Percentiles rank a stretch among this genome's conserved stretches.
These are phyloP conservation scores for Aspergillus biplanus DNA, from an alignment of 495 filamentous ascomycete genomes.

Conservation along the genomic window DNA sequence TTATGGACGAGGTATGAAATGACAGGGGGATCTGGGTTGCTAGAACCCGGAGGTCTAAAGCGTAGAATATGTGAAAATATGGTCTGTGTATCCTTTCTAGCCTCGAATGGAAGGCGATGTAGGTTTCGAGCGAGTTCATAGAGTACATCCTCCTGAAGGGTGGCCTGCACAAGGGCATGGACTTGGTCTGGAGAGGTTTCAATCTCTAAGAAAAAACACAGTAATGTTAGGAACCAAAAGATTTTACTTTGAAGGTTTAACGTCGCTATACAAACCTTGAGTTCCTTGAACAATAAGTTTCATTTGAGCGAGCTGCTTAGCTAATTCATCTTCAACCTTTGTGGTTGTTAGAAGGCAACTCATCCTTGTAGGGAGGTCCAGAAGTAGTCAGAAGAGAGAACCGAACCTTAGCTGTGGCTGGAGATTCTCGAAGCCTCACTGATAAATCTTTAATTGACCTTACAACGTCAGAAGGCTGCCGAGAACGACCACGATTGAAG, in stretches of 20 bases:
- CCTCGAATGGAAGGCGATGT: conserved; percentile 87
- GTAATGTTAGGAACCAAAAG: conserved; percentile 5
- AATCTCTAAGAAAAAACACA: conserved; percentile 59
- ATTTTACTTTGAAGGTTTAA: conserved; percentile 4
- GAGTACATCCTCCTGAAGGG: conserved; percentile 87
- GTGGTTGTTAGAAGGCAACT: conserved; percentile 39
- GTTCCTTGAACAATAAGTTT: conserved; percentile 84
- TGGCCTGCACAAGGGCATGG: conserved; percentile 72
- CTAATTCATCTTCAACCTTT: conserved; percentile 73
- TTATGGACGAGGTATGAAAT: conserved; percentile 83
- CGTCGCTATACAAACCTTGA: conserved; percentile 56
- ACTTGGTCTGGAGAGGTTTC: conserved; percentile 87
- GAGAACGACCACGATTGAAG: conserved; percentile 69
- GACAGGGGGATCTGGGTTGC: conserved; percentile 70
- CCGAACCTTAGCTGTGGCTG: conserved; percentile 51
- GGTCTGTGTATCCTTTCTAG: conserved; percentile 85
- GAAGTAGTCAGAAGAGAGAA: neutral
- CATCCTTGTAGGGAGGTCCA: neutral
- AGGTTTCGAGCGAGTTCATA: conserved; percentile 79
- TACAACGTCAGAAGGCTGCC: conserved; percentile 59
- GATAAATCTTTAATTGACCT: conserved; percentile 61
- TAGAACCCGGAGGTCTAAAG: conserved; percentile 64
- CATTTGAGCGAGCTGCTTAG: conserved; percentile 78
- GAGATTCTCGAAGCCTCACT: conserved; percentile 49
- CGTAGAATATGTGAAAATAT: conserved; percentile 89